These are phyloP conservation scores for Coemansia sp. DNA, from an alignment of 192 early-diverging fungal genomes.

Conservation along the genomic window DNA sequence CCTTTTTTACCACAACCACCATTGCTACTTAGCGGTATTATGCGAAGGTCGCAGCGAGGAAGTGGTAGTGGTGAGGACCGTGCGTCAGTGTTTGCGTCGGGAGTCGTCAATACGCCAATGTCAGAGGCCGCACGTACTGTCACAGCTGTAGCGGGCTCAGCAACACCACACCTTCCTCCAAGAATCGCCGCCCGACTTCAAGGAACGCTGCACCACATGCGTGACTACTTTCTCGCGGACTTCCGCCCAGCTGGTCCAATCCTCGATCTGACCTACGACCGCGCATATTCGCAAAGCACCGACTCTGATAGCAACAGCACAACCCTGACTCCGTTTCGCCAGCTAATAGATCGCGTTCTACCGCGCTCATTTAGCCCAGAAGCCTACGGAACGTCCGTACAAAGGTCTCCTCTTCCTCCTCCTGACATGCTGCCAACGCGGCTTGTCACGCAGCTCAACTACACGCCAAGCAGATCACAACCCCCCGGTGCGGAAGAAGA, in stretches of 20 bases:
- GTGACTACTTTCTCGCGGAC: conserved; percentile 50
- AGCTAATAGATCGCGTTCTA: conserved; percentile 34
- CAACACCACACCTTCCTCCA: background rate
- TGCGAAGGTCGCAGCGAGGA: background rate
- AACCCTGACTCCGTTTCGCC: conserved; percentile 26
- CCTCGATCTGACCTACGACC: conserved; percentile 52
- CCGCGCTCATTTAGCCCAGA: conserved; percentile 27
- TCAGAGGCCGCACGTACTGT: background rate
- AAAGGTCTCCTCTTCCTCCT: too few species aligned
- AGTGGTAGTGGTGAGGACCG: background rate
- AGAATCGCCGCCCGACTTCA: conserved; percentile 6
- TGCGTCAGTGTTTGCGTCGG: conserved; percentile 2
- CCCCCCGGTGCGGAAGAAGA: background rate
- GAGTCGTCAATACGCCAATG: background rate
- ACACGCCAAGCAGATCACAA: conserved; percentile 8
- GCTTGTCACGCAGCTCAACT: conserved; percentile 36
- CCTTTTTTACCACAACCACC: background rate
- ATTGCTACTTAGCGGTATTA: background rate
- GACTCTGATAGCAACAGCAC: conserved; percentile 9
- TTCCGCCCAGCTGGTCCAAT: conserved; percentile 43
- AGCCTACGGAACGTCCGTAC: background rate
- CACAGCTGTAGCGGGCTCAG: background rate
- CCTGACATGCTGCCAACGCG: background rate
- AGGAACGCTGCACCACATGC: conserved; percentile 24
- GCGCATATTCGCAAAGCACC: conserved; percentile 38